phyloP scores from a whole-genome alignment of 1,284 basidiomycete genomes.

The Puccinia polysora region DNA sequence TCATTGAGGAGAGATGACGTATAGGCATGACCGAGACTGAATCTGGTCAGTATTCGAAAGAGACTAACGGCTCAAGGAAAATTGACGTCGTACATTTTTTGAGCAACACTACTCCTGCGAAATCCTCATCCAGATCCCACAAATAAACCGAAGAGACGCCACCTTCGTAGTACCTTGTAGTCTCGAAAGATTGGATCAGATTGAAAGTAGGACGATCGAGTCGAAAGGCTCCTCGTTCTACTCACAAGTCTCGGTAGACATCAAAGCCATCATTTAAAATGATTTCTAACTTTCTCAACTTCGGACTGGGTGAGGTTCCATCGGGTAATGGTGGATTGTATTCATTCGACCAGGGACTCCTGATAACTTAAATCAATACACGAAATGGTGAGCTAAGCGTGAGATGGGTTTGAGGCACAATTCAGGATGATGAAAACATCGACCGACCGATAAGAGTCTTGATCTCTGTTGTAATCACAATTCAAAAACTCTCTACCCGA shows the following conservation, averaged over 20 bases:
- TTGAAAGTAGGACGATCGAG: no score
- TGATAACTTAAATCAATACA: conserved; percentile 53
- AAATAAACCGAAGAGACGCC: conserved; percentile 96
- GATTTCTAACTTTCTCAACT: conserved; percentile 84
- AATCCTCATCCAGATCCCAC: conserved; percentile 96
- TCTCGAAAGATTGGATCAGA: no score
- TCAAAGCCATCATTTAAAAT: conserved; percentile 93
- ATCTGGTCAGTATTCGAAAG: no score
- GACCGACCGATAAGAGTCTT: conserved; percentile 80
- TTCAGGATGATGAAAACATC: conserved; percentile 5
- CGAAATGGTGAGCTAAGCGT: neutral
- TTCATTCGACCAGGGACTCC: conserved; percentile 94
- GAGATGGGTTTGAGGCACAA: no score
- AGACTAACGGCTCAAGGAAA: neutral
- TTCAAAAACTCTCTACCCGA: conserved; percentile 77
- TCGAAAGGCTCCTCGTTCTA: no score
- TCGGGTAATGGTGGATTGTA: conserved; percentile 84
- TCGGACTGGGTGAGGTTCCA: conserved; percentile 75
- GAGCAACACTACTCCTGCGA: conserved; percentile 91
- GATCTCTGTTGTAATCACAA: conserved; percentile 97
- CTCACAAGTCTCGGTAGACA: conserved; percentile 87
- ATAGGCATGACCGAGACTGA: no score
- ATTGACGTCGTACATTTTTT: conserved; percentile 73
- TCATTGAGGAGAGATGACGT: no score
- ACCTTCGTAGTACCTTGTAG: conserved; percentile 84